Conservation (phyloP, 495 filamentous ascomycete species). For the Hyphodiscus hymeniophilus region DNA sequence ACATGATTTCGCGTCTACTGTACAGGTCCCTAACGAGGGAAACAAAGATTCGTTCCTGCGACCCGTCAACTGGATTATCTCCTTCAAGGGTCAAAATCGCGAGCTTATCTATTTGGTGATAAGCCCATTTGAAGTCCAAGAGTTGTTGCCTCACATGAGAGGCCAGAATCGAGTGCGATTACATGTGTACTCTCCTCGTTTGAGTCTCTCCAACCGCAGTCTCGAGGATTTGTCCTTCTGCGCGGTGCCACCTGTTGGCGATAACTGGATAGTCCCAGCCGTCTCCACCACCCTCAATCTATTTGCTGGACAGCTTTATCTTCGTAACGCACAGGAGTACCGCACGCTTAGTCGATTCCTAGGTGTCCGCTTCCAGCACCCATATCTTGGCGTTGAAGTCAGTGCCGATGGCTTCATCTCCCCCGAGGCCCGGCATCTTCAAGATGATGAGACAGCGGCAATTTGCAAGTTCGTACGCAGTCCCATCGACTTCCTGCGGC, state of each 20-base stretch:
- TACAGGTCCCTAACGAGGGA: background rate
- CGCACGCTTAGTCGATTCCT: constrained; percentile 42
- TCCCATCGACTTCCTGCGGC: constrained; percentile 44
- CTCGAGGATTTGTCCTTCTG: constrained; percentile 43
- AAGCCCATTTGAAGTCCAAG: constrained; percentile 54
- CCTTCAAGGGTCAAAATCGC: constrained; percentile 5
- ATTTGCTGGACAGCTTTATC: constrained; percentile 61
- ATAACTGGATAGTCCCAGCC: constrained; percentile 13
- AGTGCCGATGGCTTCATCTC: constrained; percentile 37
- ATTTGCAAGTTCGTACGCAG: constrained; percentile 34
- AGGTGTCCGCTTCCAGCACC: constrained; percentile 29
- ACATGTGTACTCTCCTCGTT: constrained; percentile 51
- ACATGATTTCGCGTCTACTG: too few relatives aligned
- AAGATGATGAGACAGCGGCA: constrained; percentile 13
- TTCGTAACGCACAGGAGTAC: constrained; percentile 46
- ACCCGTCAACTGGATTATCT: constrained; percentile 52
- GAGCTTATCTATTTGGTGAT: constrained; percentile 9
- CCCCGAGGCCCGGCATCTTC: constrained; percentile 23
- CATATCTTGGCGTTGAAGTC: constrained; percentile 22
- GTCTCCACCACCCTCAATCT: constrained; percentile 47
- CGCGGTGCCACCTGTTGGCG: constrained; percentile 22
- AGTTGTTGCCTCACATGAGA: constrained; percentile 33
- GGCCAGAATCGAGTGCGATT: constrained; percentile 30
- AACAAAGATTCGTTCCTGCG: constrained; percentile 44
- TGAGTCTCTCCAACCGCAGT: constrained; percentile 31